phyloP scores from a whole-genome alignment of 2,329 filamentous ascomycete species.

The Chrysoporthe cubensis region DNA sequence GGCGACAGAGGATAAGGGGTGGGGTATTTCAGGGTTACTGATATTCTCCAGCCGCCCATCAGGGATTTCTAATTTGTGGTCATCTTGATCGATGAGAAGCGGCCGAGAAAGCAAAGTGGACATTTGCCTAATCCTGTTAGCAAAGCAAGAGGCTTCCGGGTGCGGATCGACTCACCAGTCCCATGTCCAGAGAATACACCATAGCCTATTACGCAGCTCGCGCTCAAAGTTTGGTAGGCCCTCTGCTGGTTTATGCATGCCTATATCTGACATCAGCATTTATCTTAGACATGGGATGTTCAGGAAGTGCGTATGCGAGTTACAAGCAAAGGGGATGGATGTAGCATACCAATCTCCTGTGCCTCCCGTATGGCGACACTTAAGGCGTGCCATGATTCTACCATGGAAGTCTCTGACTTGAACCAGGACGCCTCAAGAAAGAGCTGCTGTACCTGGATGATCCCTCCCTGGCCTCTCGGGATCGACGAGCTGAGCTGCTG shows the following conservation, averaged over 20 bases:
- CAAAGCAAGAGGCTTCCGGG: neutral
- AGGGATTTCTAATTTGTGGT: constrained; percentile 23
- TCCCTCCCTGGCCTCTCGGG: constrained; percentile 46
- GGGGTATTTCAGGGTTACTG: constrained; percentile 14
- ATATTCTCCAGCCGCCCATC: constrained; percentile 27
- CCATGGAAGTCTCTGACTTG: constrained; percentile 50
- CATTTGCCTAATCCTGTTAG: constrained; percentile 27
- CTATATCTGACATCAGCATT: neutral
- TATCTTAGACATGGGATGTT: neutral
- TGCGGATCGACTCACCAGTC: constrained; percentile 22
- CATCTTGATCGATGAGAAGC: constrained; percentile 28
- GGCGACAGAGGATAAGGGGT: constrained; percentile 23
- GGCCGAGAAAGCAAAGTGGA: constrained; percentile 27
- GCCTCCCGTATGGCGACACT: constrained; percentile 49
- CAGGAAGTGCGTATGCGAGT: too few species aligned
- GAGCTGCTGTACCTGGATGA: constrained; percentile 53
- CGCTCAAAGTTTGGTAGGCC: constrained; percentile 24
- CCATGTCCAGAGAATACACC: constrained; percentile 29
- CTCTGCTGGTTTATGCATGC: constrained; percentile 26
- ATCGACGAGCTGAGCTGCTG: constrained; percentile 48
- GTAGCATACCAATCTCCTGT: constrained; percentile 47
- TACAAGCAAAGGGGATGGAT: neutral
- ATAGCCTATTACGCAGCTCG: constrained; percentile 26
- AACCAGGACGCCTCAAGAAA: constrained; percentile 52
- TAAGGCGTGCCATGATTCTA: constrained; percentile 53